Evolutionary conservation across 2,329 filamentous ascomycete species (phyloP), one percentile per base, ranked within the genome.

Genomic region (Aspergillus quadrilineatus): DNA sequence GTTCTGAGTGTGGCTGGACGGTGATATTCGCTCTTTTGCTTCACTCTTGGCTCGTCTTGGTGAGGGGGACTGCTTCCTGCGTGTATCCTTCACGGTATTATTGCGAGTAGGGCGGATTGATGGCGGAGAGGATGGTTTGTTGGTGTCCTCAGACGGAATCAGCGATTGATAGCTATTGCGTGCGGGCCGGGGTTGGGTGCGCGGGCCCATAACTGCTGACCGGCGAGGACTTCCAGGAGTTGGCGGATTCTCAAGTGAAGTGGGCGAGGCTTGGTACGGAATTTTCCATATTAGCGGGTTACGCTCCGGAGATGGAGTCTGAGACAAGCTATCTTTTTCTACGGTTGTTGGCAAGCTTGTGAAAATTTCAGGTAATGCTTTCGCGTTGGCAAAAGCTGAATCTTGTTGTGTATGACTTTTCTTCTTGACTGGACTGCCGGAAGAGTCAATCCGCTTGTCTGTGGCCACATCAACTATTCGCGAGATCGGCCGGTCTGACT

Each of bases 131-230:
- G 58, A 30, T 3, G 47, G 4, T 43, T 51, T 56, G 9, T 53
- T 56, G 10, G 54, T 57, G 14, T 64, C 61, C 3, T 64, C 61
- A 6, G 61, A 51, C 2, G 65, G 57, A 14, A 55, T 57, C 2
- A 61, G 49, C 1, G 63, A 55, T 8, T 58, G 62, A 6, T 60
- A 58, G 45, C 60, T 69, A 36, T 63, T 68, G 15, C 64, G 63
- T 22, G 53, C 43, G 28, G 62, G 42, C n/a, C 52, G 62, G 4
- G 70, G 72, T 53, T 71, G 71, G 29, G 26, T 69, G 30, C 72
- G 70, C 12, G 71, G 71, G 1, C 72, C 71, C 46, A 69, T 73
- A 8, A 73, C 66, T 1, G 58, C 61, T 8, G 71, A 65, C 1
- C 70, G 66, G 14, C 70, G 70, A 30, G 69, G 70, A 41, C 71